Conservation (phyloP, 257 asterid genomes). For the Salvia miltiorrhiza region DNA sequence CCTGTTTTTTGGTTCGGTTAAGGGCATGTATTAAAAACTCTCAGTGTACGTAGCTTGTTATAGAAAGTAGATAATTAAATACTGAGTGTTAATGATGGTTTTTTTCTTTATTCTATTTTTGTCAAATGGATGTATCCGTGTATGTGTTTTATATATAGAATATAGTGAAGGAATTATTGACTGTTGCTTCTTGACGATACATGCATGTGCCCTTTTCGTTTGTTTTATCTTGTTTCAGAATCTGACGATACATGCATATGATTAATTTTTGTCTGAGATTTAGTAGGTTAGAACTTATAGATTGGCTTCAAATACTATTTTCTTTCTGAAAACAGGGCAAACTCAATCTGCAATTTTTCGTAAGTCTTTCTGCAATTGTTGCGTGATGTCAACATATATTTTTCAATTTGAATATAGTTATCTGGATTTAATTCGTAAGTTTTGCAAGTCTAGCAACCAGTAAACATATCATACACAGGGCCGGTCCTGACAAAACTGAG, state of each 20-base stretch:
- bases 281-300: neutral
- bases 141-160: conserved; percentile 1
- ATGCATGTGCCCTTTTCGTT: neutral
- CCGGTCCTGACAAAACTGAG: too few species aligned
- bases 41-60: conserved; percentile 23
- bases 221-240: neutral
- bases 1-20: conserved; percentile 36
- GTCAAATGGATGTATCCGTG: conserved; percentile 27
- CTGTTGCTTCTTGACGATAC: neutral
- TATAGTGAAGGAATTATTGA: conserved; percentile 8
- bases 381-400: too few species aligned
- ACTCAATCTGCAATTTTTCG: too few species aligned
- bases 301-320: neutral
- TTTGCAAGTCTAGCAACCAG: too few species aligned
- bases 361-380: too few species aligned
- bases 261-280: neutral
- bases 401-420: too few species aligned
- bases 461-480: too few species aligned
- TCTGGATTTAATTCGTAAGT: too few species aligned
- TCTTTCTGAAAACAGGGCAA: too few species aligned
- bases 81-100: neutral
- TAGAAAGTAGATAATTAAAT: conserved; percentile 19
- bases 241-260: neutral
- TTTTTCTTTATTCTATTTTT: neutral
- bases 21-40: conserved; percentile 29